Evolutionary conservation across 306 rosid genomes (phyloP), one percentile per base, ranked within the genome.

Genomic region (Cucurbita moschata): DNA sequence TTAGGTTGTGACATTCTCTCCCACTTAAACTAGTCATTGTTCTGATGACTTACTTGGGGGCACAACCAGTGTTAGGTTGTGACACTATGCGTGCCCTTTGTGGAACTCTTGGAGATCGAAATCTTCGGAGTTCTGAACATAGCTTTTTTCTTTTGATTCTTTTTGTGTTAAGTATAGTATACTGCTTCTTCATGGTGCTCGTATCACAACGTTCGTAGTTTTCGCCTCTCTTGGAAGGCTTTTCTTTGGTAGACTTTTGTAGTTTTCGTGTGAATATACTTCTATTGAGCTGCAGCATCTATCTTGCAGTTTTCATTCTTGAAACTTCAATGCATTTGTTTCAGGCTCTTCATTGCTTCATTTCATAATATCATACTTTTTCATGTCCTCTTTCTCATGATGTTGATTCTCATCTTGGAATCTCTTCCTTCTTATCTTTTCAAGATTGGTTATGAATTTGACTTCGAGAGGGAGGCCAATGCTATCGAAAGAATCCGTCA

Each of bases 391-490:
- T 26, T 79, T 66, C 21, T 52, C 30, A 18, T 30, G 14, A 11
- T 50, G 37, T 40, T 23, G 75, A 58, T 77, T 58, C 51, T 70
- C 74, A 76, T 78, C 82, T 58, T 30, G 80, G 49, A 63, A 82
- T 77, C 76, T 79, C 55, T 69, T 58, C 26, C 11, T 66, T 38
- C 14, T 84, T 39, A 79, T 73, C 75, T 57, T 76, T 86, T 84
- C 73, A 75, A 93, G 99, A 91, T 94, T 77, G 99, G 91, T 49
- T 94, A 89, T 47, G 99, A 94, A 83, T 94, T 94, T 80, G 97
- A 94, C 87, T 94, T 94, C 85, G 10, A 43, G 78, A 89, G 96
- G 87, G 99, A 94, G 85, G 95, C 96, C 47, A 40, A 66, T 72
- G 96, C 97, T 11, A 94, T 94, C 94, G 84, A 82, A 78, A 86